Evolutionary conservation across 352 stramenopile genomes (phyloP), one percentile per base, ranked within the genome.

Genomic region (Thraustochytrium striatum): DNA sequence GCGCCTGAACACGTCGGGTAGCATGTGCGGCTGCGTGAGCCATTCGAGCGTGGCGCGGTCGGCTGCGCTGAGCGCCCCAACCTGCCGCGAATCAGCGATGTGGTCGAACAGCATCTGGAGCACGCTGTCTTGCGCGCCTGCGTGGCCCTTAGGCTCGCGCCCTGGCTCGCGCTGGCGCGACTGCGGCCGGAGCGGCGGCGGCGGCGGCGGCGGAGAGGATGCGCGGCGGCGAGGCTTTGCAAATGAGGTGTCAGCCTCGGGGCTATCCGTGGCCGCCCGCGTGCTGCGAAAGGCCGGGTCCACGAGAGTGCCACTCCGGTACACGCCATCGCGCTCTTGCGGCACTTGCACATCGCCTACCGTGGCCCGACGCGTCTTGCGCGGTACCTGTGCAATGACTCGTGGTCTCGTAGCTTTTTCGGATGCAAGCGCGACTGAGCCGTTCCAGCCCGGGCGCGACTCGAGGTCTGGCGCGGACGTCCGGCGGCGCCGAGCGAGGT

Each of bases 11-110:
- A 61, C n/a, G 19, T 32, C n/a, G 32, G 35, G 43, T 7, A 75
- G 25, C 13, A 50, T 9, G 32, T 35, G 11, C 30, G 43, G 32
- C 0, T 61, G 32, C 44, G 68, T 21, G 13, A 75, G 43, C 65
- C 65, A 75, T n/a, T 75, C 44, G 25, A 75, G 50, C 5, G 41
- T 44, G 8, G n/a, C 19, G 13, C 43, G 50, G 41, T 75, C 43
- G 21, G 30, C 25, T 19, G 65, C 44, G 7, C 13, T 38, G 16
- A 75, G 32, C 25, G 30, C 65, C 47, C 25, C 47, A 55, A 25
- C 25, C 47, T 55, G 47, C 47, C 25, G 16, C 25, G 47, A 55
- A 55, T 55, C 25, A 7, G 43, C 19, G 16, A 38, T 25, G 8
- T 44, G 13, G 11, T 75, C 9, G 11, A 30, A 28, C 3, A 75